Conservation (phyloP, 2,329 filamentous ascomycete genomes). For the Pochonia chlamydosporia region DNA sequence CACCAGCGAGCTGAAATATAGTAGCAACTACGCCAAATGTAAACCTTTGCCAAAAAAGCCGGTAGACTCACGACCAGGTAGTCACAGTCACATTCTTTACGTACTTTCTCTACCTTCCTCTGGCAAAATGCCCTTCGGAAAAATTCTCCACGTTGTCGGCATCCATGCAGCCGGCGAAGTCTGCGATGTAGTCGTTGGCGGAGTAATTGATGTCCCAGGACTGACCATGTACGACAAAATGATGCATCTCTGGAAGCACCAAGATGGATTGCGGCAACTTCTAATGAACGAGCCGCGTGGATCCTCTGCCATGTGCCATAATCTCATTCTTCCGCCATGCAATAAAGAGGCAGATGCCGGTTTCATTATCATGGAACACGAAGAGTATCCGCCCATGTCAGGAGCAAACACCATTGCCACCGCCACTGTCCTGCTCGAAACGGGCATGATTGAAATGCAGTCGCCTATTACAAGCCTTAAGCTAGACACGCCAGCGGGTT, state of each 20-base stretch:
- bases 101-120: too few species aligned
- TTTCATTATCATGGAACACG: slow-evolving; percentile 27
- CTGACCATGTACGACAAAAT: neutral
- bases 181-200: neutral
- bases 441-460: slow-evolving; percentile 35
- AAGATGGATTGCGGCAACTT: slow-evolving; percentile 29
- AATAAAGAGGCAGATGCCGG: slow-evolving; percentile 34
- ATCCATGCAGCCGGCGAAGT: neutral
- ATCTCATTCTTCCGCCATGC: slow-evolving; percentile 32
- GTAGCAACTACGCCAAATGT: too few species aligned
- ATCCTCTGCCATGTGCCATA: slow-evolving; percentile 27
- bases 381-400: slow-evolving; percentile 24
- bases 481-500: slow-evolving; percentile 13
- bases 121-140: too few species aligned
- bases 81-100: too few species aligned
- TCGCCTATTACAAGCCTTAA: slow-evolving; percentile 34
- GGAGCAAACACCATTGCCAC: slow-evolving; percentile 37
- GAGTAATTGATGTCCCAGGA: neutral
- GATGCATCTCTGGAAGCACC: slow-evolving; percentile 10
- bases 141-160: neutral
- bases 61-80: too few species aligned
- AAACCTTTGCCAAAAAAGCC: too few species aligned
- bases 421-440: slow-evolving; percentile 38
- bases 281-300: slow-evolving; percentile 35
- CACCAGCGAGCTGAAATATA: too few species aligned